Evolutionary conservation across 2,329 filamentous ascomycete species (phyloP).

Genomic region (Sclerotinia minor): DNA sequence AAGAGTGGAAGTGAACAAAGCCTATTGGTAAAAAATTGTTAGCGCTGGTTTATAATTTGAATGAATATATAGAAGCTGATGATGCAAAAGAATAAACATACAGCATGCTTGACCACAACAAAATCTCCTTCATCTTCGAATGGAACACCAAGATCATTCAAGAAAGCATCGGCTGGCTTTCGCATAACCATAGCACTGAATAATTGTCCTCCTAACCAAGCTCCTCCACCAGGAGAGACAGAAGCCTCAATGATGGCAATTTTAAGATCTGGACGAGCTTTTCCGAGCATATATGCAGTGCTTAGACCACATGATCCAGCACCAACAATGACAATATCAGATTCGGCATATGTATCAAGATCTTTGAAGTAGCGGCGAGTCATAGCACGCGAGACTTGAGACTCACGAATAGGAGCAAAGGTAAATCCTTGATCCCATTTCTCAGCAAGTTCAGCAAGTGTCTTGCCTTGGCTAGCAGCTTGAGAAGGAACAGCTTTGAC

Average conservation of each 20-base stretch:
- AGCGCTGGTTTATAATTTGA: not conserved
- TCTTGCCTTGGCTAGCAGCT: constrained; percentile 45
- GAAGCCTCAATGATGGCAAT: constrained; percentile 89
- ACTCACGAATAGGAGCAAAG: constrained; percentile 87
- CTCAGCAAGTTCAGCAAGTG: constrained; percentile 63
- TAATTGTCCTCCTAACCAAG: constrained; percentile 91
- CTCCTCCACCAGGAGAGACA: constrained; percentile 83
- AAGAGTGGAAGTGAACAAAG: constrained; percentile 86
- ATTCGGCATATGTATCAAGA: constrained; percentile 85
- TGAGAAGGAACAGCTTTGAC: constrained; percentile 52
- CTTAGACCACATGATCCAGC: constrained; percentile 86
- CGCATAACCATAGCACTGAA: constrained; percentile 96
- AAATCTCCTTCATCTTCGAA: constrained; percentile 88
- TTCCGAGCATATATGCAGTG: constrained; percentile 80
- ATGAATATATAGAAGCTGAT: not conserved
- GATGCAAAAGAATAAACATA: constrained; percentile 29
- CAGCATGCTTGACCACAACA: constrained; percentile 89
- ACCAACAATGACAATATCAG: constrained; percentile 90
- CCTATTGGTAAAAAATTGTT: constrained; percentile 40
- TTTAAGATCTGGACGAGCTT: constrained; percentile 82
- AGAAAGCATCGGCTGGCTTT: constrained; percentile 84
- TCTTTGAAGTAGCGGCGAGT: constrained; percentile 90
- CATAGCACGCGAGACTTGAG: constrained; percentile 90
- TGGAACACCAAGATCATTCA: constrained; percentile 76
- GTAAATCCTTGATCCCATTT: constrained; percentile 74